A percentile compares a stretch with the other conserved stretches of the same genome.
Conservation (phyloP, 2,329 filamentous ascomycete species). For the Colletotrichum plurivorum region DNA sequence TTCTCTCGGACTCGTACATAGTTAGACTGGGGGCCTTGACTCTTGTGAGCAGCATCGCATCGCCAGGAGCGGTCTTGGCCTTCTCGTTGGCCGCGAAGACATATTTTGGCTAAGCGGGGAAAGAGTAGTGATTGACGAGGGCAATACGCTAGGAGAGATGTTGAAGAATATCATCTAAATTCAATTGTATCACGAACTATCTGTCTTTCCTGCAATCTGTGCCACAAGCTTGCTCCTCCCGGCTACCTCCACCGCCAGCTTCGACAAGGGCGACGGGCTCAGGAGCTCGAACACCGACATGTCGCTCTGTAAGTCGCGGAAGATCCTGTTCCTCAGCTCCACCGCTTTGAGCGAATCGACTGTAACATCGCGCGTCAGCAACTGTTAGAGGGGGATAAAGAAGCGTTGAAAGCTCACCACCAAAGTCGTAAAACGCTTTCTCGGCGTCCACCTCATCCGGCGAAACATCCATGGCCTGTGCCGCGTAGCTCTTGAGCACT, state of each 20-base stretch:
- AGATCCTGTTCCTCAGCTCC: slow-evolving; percentile 24
- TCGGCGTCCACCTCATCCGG: slow-evolving; percentile 10
- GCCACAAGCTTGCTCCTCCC: slow-evolving; percentile 8
- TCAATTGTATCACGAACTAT: neutral
- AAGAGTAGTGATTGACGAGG: too few species aligned
- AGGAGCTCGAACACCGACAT: slow-evolving; percentile 29
- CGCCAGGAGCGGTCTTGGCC: slow-evolving; percentile 10
- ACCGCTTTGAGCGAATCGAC: slow-evolving; percentile 29
- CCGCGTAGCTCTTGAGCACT: neutral
- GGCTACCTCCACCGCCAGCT: neutral
- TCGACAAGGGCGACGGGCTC: slow-evolving; percentile 25
- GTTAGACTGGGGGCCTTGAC: neutral
- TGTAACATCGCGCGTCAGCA: neutral
- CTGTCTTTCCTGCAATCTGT: neutral
- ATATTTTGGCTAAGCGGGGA: neutral
- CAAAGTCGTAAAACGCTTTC: slow-evolving; percentile 34
- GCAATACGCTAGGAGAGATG: too few species aligned
- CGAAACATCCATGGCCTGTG: slow-evolving; percentile 15
- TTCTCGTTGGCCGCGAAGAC: neutral
- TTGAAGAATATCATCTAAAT: neutral
- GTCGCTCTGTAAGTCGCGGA: slow-evolving; percentile 20
- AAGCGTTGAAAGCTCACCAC: neutral
- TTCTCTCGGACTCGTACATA: neutral
- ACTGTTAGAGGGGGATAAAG: neutral
- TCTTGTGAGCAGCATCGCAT: neutral